Base-by-base conservation (phyloP, 1,284 basidiomycete species). In the Austropuccinia psidii region DNA sequence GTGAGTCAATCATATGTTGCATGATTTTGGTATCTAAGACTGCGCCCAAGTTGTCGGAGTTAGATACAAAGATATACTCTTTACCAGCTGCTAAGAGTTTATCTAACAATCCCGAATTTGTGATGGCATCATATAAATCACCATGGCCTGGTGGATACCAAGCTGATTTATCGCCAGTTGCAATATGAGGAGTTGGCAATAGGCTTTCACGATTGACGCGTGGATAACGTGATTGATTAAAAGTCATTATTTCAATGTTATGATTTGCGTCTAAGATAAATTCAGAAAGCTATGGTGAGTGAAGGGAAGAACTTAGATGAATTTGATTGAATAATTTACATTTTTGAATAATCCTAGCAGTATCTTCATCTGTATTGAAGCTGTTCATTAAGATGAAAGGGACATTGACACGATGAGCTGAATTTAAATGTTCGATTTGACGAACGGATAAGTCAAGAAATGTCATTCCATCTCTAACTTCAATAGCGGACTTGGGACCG, bases 131-230 rank as follows among this genome's bases (percentile, higher is more conserved):
- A 85, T 92, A 96, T 76, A 96, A 81, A 81, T 99, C 96, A 83
- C 96, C 96, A 85, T 99, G 96, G 80, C 96, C 96, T 65, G 96
- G 96, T 74, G 96, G 96, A 85, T 96, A 97, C 95, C 95, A 98
- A 83, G 90, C 85, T 82, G 88, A 88, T 87, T 98, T 98, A 85
- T 97, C 91, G 78, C 91, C 90, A 76, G 88, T 88, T 15, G 90
- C 91, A 66, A 86, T 85, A 81, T 89, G 88, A 39, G 95, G 93
- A 82, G 88, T 89, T 29, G 95, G 95, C 31, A 97, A 86, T 76
- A 96, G 87, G 45, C 89, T 88, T 84, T 98, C 95, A 84, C 94
- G 95, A 86, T 87, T 90, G 82, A 98, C 94, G 80, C 96, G 90
- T 29, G 96, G 96, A 84, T 98, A 98, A 76, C 95, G 88, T 33